Evolutionary conservation across 805 yeast species (phyloP).

Genomic region (Kodamaea laetipori): DNA sequence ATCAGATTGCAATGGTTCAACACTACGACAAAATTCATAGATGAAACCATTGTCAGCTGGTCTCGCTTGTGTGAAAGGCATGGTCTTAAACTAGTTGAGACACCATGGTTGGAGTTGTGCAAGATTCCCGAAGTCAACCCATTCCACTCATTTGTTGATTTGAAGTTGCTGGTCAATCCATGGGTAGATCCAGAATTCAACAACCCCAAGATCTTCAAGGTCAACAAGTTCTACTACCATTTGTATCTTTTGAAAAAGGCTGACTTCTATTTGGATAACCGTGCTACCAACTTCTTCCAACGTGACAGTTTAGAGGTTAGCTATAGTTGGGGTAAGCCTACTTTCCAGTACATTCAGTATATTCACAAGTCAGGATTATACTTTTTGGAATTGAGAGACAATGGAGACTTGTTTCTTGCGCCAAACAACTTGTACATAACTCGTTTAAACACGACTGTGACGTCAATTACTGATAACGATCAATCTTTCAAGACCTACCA

Average conservation of each 20-base stretch:
- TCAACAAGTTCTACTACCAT: slow-evolving; percentile 74
- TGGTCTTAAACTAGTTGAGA: slow-evolving; percentile 76
- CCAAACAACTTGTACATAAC: slow-evolving; percentile 86
- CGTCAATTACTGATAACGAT: slow-evolving; percentile 31
- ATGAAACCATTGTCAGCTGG: slow-evolving; percentile 76
- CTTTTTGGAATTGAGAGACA: slow-evolving; percentile 80
- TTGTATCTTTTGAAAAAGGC: slow-evolving; percentile 65
- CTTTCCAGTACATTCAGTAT: slow-evolving; percentile 81
- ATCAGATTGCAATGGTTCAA: slow-evolving; percentile 90
- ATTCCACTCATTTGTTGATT: slow-evolving; percentile 80
- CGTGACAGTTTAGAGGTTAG: slow-evolving; percentile 61
- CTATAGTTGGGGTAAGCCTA: slow-evolving; percentile 92
- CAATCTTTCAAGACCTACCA: slow-evolving; percentile 27
- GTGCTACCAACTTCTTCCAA: slow-evolving; percentile 66
- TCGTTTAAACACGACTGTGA: slow-evolving; percentile 54
- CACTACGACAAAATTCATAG: slow-evolving; percentile 81
- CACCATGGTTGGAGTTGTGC: slow-evolving; percentile 88
- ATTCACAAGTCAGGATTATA: slow-evolving; percentile 88
- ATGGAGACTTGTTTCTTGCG: slow-evolving; percentile 77
- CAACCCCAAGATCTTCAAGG: slow-evolving; percentile 40
- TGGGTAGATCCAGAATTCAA: slow-evolving; percentile 61
- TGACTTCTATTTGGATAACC: slow-evolving; percentile 80
- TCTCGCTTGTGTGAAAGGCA: slow-evolving; percentile 81
- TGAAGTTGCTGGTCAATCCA: slow-evolving; percentile 68
- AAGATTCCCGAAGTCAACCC: slow-evolving; percentile 78